These are phyloP conservation scores for Linnemannia elongata DNA, from an alignment of 192 early-diverging fungal species.

Conservation along the genomic window DNA sequence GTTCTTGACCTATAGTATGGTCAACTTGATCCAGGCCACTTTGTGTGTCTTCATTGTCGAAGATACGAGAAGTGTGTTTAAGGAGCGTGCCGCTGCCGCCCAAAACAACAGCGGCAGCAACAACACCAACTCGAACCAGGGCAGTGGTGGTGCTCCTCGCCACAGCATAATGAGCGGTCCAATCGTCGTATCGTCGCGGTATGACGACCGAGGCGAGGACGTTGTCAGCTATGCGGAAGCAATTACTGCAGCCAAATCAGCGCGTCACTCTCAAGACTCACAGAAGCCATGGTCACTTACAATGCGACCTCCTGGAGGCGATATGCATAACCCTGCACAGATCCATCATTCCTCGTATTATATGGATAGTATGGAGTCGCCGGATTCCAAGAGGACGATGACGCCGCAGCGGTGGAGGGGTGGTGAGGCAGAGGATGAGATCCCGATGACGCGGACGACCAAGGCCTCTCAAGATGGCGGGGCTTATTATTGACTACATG, in stretches of 20 bases:
- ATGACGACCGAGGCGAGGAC: background rate
- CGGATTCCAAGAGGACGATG: background rate
- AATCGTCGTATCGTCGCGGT: background rate
- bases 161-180: background rate
- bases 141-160: background rate
- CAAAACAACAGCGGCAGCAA: slow-evolving; percentile 18
- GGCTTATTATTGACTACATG: background rate
- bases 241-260: slow-evolving; percentile 14
- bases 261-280: background rate
- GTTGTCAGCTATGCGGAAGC: slow-evolving; percentile 42
- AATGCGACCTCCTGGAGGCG: slow-evolving; percentile 21
- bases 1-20: slow-evolving; percentile 48
- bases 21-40: slow-evolving; percentile 45
- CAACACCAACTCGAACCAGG: background rate
- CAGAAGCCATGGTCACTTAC: slow-evolving; percentile 45
- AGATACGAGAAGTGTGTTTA: slow-evolving; percentile 50
- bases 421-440: slow-evolving; percentile 36
- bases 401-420: slow-evolving; percentile 16
- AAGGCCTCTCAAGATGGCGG: background rate
- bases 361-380: slow-evolving; percentile 33
- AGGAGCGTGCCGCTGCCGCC: slow-evolving; percentile 41
- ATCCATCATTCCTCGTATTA: background rate
- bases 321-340: background rate
- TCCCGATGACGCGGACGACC: slow-evolving; percentile 39
- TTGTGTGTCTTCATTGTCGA: slow-evolving; percentile 50